These are phyloP conservation scores for Breviolum minutum DNA, from an alignment of 73 alveolate genomes.

Conservation along the genomic window DNA sequence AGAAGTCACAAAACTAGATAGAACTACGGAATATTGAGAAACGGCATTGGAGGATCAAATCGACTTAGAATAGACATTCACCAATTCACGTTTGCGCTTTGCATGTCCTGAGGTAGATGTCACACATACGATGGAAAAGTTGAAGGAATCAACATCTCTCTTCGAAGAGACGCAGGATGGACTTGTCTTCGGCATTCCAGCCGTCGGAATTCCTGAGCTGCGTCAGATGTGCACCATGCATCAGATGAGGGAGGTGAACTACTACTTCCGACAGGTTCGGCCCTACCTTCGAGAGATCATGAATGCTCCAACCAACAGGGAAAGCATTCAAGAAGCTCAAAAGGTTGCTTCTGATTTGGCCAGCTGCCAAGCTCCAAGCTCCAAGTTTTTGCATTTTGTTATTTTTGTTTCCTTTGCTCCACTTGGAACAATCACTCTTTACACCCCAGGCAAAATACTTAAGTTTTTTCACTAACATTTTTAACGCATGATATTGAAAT, in stretches of 20 bases:
- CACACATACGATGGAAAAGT: background rate
- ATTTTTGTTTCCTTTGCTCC: background rate
- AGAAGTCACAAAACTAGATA: too few relatives aligned
- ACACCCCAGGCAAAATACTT: background rate
- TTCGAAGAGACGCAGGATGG: constrained; percentile 22
- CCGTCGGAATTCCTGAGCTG: constrained; percentile 38
- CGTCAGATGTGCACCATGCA: constrained; percentile 24
- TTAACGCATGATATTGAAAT: too few relatives aligned
- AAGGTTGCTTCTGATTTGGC: constrained; percentile 6
- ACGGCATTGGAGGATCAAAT: too few relatives aligned
- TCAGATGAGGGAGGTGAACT: constrained; percentile 36
- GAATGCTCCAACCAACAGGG: background rate
- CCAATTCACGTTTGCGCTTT: too few relatives aligned
- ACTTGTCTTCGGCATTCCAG: constrained; percentile 30
- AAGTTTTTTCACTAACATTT: background rate
- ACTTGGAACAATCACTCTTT: too few relatives aligned
- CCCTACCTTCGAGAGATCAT: constrained; percentile 13
- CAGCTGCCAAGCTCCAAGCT: background rate
- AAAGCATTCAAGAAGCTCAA: background rate
- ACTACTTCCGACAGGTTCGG: constrained; percentile 45
- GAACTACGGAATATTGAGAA: too few relatives aligned
- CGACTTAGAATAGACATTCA: too few relatives aligned
- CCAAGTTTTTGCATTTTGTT: background rate
- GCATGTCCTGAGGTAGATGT: background rate
- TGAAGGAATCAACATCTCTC: background rate